A percentile compares a stretch with the other conserved stretches of the same genome.
Conservation (phyloP, 2,329 filamentous ascomycete genomes). For the Colletotrichum cuscutae region DNA sequence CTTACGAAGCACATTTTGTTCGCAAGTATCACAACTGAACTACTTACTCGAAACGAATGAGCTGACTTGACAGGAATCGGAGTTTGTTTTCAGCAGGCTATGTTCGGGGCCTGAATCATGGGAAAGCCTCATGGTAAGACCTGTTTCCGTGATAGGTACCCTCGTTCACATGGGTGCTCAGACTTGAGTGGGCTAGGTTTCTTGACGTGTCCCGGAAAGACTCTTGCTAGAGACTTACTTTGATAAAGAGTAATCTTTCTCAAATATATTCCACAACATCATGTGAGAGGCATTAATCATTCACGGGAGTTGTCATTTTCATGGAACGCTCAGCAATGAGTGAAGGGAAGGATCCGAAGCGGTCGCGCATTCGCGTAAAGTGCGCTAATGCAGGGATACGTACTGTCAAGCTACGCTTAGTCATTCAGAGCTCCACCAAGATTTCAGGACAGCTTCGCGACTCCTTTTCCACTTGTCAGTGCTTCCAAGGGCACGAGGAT, state of each 20-base stretch:
- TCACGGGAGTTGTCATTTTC: neutral
- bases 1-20: neutral
- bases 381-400: neutral
- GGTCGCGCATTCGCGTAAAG: neutral
- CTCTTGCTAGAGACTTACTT: too few relatives aligned
- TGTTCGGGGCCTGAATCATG: neutral
- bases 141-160: too few relatives aligned
- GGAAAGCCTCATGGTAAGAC: too few relatives aligned
- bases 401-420: constrained; percentile 2
- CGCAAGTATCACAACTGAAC: neutral
- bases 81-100: neutral
- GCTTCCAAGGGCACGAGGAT: constrained; percentile 1
- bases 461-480: constrained; percentile 32
- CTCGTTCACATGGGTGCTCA: too few relatives aligned
- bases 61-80: neutral
- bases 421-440: neutral
- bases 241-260: too few relatives aligned
- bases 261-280: too few relatives aligned
- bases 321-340: neutral
- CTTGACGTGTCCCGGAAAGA: too few relatives aligned
- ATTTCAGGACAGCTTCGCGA: constrained; percentile 35
- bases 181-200: too few relatives aligned
- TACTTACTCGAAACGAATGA: neutral
- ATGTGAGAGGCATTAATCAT: neutral
- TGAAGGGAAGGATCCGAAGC: neutral